Percentiles rank a stretch among this genome's conserved stretches.
Evolutionary conservation across 495 filamentous ascomycete genomes (phyloP).

Genomic region (Aspergillus conjunctus): DNA sequence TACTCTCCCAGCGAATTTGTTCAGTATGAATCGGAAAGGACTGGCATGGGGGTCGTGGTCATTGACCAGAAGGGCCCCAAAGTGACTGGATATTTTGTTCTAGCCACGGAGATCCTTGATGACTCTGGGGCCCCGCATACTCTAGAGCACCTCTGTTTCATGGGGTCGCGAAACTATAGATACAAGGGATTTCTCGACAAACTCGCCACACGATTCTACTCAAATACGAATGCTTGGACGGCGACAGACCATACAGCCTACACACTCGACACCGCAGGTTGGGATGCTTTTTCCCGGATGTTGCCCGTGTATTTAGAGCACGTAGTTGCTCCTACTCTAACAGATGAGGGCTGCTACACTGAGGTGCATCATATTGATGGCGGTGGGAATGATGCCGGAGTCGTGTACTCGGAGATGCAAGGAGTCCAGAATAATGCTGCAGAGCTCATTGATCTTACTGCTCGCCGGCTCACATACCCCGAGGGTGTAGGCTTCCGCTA

Average conservation of each 20-base stretch:
- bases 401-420: constrained; percentile 99
- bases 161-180: constrained; percentile 91
- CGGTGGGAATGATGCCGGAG: constrained; percentile 89
- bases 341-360: constrained; percentile 89
- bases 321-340: constrained; percentile 85
- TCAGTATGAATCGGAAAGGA: constrained; percentile 83
- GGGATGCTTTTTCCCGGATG: constrained; percentile 94
- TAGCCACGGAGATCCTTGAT: constrained; percentile 97
- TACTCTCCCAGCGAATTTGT: constrained; percentile 84
- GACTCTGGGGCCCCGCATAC: constrained; percentile 96
- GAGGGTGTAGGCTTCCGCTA: constrained; percentile 90
- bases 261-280: constrained; percentile 89
- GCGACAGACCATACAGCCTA: constrained; percentile 94
- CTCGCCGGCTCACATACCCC: constrained; percentile 79
- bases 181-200: constrained; percentile 97
- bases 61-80: constrained; percentile 92
- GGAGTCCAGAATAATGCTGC: constrained; percentile 79
- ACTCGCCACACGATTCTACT: constrained; percentile 89
- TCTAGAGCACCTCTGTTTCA: constrained; percentile 94
- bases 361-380: constrained; percentile 97
- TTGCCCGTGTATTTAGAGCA: constrained; percentile 96
- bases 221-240: constrained; percentile 95
- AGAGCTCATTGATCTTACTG: constrained; percentile 82
- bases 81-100: constrained; percentile 88
- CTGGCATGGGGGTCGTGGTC: constrained; percentile 91